Evolutionary conservation across 2,329 filamentous ascomycete species (phyloP).

Genomic region (Aspergillus pseudoviridinutans): DNA sequence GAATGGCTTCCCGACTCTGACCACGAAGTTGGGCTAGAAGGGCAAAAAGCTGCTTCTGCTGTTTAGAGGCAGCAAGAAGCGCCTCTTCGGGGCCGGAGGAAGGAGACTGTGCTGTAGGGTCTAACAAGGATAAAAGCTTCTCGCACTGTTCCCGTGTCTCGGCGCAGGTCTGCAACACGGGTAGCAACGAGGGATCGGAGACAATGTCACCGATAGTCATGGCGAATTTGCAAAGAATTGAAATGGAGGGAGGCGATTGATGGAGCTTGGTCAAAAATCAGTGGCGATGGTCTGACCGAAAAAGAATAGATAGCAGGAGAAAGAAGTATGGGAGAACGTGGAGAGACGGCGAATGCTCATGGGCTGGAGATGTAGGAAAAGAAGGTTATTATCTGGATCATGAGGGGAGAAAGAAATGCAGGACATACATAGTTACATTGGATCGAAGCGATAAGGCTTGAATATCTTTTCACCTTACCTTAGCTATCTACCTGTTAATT

Average conservation of each 20-base stretch:
- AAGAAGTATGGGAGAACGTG: constrained; percentile 11
- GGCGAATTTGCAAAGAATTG: constrained; percentile 8
- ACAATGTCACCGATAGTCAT: constrained; percentile 60
- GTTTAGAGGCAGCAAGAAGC: constrained; percentile 61
- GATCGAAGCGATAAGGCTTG: background rate
- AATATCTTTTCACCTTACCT: too few species aligned
- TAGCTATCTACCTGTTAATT: background rate
- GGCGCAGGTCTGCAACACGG: constrained; percentile 68
- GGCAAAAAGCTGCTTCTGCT: constrained; percentile 76
- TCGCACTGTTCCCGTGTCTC: constrained; percentile 70
- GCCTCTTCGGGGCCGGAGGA: constrained; percentile 45
- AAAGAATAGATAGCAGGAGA: constrained; percentile 1
- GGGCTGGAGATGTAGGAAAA: constrained; percentile 5
- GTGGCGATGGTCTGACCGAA: constrained; percentile 4
- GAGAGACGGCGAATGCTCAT: constrained; percentile 11
- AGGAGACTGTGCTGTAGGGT: constrained; percentile 42
- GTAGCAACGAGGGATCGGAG: constrained; percentile 61
- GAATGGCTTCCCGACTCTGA: constrained; percentile 75
- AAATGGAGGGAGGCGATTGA: constrained; percentile 8
- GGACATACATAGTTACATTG: background rate
- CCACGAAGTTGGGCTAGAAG: constrained; percentile 77
- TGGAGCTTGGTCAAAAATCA: constrained; percentile 6
- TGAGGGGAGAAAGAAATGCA: background rate
- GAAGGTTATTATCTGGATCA: background rate
- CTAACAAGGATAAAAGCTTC: constrained; percentile 54